Conservation (phyloP, 2,329 filamentous ascomycete species). For the Ophiosphaerella korrae region DNA sequence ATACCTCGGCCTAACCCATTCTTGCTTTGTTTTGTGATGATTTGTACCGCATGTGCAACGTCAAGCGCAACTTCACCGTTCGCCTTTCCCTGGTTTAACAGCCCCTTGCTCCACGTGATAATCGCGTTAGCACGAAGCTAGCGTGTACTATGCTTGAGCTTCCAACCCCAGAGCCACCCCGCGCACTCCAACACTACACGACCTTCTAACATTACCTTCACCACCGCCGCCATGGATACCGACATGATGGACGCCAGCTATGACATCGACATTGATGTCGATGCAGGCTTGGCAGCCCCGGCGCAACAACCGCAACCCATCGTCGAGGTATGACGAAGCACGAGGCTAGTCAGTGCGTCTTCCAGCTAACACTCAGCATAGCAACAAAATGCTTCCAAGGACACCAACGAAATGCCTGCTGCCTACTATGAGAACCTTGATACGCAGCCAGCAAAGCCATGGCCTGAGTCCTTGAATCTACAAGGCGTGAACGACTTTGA, state of each 20-base stretch:
- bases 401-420: conserved; percentile 31
- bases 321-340: conserved; percentile 14
- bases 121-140: conserved; percentile 9
- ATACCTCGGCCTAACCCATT: not conserved
- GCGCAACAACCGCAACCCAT: conserved; percentile 31
- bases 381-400: conserved; percentile 9
- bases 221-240: conserved; percentile 30
- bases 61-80: not conserved
- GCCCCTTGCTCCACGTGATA: conserved; percentile 14
- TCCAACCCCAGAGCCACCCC: conserved; percentile 15
- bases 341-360: conserved; percentile 5
- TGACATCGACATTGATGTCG: conserved; percentile 45
- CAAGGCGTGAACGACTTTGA: conserved; percentile 81
- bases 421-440: conserved; percentile 41
- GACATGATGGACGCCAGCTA: conserved; percentile 44
- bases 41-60: not conserved
- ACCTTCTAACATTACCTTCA: conserved; percentile 1
- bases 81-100: not conserved
- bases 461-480: conserved; percentile 76
- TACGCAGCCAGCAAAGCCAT: conserved; percentile 27
- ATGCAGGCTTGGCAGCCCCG: conserved; percentile 22
- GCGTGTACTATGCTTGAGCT: not conserved
- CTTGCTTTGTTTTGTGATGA: not conserved
- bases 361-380: conserved; percentile 10
- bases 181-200: conserved; percentile 11